phyloP scores from a whole-genome alignment of 306 rosid species.

The Sicyos edulis region DNA sequence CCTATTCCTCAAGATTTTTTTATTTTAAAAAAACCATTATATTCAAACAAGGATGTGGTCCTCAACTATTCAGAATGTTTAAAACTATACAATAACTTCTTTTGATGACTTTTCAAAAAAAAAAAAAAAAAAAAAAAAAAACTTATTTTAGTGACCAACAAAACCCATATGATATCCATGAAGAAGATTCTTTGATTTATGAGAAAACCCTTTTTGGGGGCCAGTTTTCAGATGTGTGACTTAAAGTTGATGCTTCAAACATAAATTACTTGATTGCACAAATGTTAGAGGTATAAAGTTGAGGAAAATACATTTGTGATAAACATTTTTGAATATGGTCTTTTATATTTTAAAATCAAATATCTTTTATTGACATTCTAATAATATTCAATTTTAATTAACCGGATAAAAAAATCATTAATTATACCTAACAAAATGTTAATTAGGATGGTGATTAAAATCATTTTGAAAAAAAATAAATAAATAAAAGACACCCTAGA shows the following conservation, averaged over 20 bases:
- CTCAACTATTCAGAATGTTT: constrained; percentile 7
- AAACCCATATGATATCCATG: neutral
- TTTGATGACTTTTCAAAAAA: no score
- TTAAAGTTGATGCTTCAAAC: constrained; percentile 10
- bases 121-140: no score
- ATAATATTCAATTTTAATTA: no score
- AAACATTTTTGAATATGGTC: no score
- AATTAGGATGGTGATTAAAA: no score
- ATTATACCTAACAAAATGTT: no score
- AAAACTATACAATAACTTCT: neutral
- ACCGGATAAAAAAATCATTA: no score
- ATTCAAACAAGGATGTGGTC: constrained; percentile 4
- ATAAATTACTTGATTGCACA: no score
- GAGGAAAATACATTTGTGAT: no score
- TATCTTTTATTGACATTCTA: no score
- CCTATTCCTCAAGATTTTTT: constrained; percentile 7
- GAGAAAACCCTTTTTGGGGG: neutral
- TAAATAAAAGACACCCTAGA: no score
- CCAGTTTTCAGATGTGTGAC: neutral
- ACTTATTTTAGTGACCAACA: neutral
- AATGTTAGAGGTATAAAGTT: neutral
- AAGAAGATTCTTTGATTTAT: neutral
- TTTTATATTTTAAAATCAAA: no score
- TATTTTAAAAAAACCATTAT: neutral
- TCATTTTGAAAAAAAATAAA: neutral